Evolutionary conservation across 2,329 filamentous ascomycete genomes (phyloP), one percentile per base, ranked within the genome.

Genomic region (Boeremia exigua): DNA sequence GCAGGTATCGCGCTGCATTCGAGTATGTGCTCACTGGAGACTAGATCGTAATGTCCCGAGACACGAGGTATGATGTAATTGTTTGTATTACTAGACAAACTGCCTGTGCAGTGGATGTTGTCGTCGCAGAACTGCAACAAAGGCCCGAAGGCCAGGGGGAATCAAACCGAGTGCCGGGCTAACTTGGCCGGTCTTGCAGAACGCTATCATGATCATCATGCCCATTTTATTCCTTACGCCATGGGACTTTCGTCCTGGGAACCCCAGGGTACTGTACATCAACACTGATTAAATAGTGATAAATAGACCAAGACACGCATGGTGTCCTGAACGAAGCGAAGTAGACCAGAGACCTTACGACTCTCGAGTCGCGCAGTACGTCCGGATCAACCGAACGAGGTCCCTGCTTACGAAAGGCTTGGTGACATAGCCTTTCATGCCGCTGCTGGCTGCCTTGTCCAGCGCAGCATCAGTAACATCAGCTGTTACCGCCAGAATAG

Each of bases 361-460:
- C 37, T 51, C 53, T 32, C 43, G 57, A 29, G 36, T 53, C 27
- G 63, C 62, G 62, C 78, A 81, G 58, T 80, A 79, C 62, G 81
- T 78, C 46, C 75, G 67, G 59, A 88, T 87, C 65, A 88, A 72
- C 56, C 82, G 79, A 72, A 88, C 84, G 62, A 88, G 75, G 71
- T 88, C 86, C 51, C 80, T 73, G 51, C 88, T 76, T 68, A 86
- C 86, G 70, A 86, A 88, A 7, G 86, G 87, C 68, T 89, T 89
- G 34, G 85, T 87, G 80, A 89, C 84, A 63, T 88, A 88, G 2
- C 86, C 86, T 68, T 84, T 85, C 81, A 89, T 89, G 33, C 86
- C 87, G 6, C 84, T 85, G 63, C 81, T 79, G 6, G 81, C 84
- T 14, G 86, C 86, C 47, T 84, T 80, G 50, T 83, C 81, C 49